A percentile compares a stretch with the other conserved stretches of the same genome.
These are phyloP conservation scores for Cyclocybe aegerita DNA, from an alignment of 768 basidiomycete species.

Conservation along the genomic window DNA sequence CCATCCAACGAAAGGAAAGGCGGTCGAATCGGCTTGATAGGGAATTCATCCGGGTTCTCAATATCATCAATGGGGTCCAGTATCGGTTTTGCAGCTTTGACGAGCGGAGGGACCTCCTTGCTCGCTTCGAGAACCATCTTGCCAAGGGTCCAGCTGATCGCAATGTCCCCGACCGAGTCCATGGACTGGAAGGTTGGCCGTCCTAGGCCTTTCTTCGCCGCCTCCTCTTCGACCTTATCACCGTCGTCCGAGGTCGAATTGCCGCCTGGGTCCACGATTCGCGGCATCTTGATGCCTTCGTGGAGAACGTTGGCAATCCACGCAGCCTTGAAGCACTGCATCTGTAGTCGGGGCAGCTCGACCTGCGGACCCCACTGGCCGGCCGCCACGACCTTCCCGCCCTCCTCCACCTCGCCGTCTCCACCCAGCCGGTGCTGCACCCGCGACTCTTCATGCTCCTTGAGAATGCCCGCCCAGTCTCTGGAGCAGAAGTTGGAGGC, in stretches of 20 bases:
- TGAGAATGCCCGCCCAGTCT: conserved; percentile 76
- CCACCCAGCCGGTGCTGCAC: conserved; percentile 49
- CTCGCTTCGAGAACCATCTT: conserved; percentile 99
- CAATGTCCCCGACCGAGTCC: conserved; percentile 89
- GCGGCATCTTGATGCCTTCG: conserved; percentile 92
- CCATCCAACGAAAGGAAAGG: conserved; percentile 57
- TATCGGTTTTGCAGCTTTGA: conserved; percentile 52
- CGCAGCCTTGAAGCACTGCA: conserved; percentile 99
- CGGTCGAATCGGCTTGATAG: conserved; percentile 64
- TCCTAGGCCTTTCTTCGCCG: conserved; percentile 80
- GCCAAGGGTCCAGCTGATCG: conserved; percentile 96
- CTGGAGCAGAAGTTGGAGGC: conserved; percentile 82
- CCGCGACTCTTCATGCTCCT: conserved; percentile 60
- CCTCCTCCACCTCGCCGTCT: conserved; percentile 63
- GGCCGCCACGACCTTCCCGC: conserved; percentile 59
- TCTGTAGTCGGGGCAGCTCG: conserved; percentile 82
- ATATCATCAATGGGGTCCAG: conserved; percentile 73
- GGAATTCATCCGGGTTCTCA: conserved; percentile 48
- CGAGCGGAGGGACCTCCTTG: conserved; percentile 64
- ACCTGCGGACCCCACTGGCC: conserved; percentile 74
- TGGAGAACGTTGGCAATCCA: conserved; percentile 97
- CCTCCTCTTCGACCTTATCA: conserved; percentile 72
- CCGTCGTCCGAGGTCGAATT: conserved; percentile 62
- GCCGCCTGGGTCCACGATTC: conserved; percentile 84
- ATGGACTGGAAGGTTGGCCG: conserved; percentile 87